phyloP scores from a whole-genome alignment of 768 basidiomycete genomes.

The Macrolepiota fuliginosa region DNA sequence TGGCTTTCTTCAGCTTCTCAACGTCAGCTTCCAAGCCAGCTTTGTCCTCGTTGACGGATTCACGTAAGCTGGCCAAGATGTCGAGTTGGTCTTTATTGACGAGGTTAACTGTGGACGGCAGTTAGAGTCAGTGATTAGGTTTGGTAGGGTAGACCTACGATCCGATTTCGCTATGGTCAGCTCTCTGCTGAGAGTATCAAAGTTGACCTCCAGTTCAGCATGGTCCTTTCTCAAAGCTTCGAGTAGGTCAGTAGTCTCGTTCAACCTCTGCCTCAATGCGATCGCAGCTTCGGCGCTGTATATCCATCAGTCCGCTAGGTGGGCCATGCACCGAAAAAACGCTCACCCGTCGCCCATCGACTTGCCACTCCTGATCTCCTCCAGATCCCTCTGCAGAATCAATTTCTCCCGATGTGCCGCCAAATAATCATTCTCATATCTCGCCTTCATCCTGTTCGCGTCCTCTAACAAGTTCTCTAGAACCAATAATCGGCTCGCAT shows the following conservation, averaged over 20 bases:
- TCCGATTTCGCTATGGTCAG: slow-evolving; percentile 85
- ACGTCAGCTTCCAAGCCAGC: slow-evolving; percentile 68
- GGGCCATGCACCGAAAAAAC: neutral
- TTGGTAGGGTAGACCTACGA: slow-evolving; percentile 43
- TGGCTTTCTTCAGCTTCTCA: slow-evolving; percentile 58
- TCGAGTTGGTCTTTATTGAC: slow-evolving; percentile 94
- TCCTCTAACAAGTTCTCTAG: slow-evolving; percentile 91
- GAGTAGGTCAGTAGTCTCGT: slow-evolving; percentile 82
- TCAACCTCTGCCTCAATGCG: slow-evolving; percentile 82
- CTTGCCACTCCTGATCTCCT: slow-evolving; percentile 89
- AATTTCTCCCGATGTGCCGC: slow-evolving; percentile 81
- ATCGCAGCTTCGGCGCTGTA: slow-evolving; percentile 81
- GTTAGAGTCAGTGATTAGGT: slow-evolving; percentile 2
- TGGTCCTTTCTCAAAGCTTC: slow-evolving; percentile 69
- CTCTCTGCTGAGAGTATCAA: slow-evolving; percentile 60
- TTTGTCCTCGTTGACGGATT: slow-evolving; percentile 89
- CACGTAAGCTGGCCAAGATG: slow-evolving; percentile 80
- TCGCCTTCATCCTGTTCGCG: slow-evolving; percentile 83
- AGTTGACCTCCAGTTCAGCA: slow-evolving; percentile 68
- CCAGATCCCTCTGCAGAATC: slow-evolving; percentile 74
- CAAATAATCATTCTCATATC: slow-evolving; percentile 88
- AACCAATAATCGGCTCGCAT: slow-evolving; percentile 76
- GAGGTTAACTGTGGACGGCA: slow-evolving; percentile 61
- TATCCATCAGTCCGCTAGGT: slow-evolving; percentile 8
- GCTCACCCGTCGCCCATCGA: slow-evolving; percentile 77